A percentile compares a stretch with the other conserved stretches of the same genome.
Evolutionary conservation across 768 basidiomycete species (phyloP).

Genomic region (Russula sp.): DNA sequence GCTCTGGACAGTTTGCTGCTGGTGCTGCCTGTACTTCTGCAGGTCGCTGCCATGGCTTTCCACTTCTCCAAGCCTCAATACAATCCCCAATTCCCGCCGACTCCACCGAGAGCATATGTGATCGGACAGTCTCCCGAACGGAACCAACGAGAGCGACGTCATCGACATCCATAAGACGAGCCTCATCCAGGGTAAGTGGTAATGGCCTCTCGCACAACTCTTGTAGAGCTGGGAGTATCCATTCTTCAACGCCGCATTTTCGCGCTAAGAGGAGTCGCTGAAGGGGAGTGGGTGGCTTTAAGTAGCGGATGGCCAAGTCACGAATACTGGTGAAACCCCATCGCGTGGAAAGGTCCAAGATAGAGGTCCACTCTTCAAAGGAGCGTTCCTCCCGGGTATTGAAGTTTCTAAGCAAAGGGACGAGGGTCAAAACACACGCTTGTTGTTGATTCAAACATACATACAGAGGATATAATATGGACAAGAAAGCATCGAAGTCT

Average conservation of each 20-base stretch:
- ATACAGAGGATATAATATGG: slow-evolving; percentile 17
- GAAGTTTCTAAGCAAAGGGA: slow-evolving; percentile 5
- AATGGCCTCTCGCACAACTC: slow-evolving; percentile 8
- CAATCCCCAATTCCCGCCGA: not conserved
- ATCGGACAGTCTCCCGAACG: slow-evolving; percentile 13
- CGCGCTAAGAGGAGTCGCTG: slow-evolving; percentile 1
- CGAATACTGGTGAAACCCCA: slow-evolving; percentile 18
- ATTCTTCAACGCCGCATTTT: slow-evolving; percentile 4
- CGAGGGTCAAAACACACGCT: not conserved
- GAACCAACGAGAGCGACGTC: slow-evolving; percentile 10
- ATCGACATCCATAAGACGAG: slow-evolving; percentile 4
- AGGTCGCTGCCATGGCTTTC: not conserved
- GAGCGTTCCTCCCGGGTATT: slow-evolving; percentile 1
- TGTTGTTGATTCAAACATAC: not conserved
- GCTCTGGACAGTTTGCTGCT: too few relatives aligned
- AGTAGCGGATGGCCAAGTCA: slow-evolving; percentile 4
- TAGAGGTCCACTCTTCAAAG: slow-evolving; percentile 13
- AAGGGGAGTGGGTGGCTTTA: not conserved
- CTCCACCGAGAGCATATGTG: not conserved
- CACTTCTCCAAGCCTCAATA: slow-evolving; percentile 1
- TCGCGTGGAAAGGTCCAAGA: slow-evolving; percentile 13
- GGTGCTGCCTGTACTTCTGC: not conserved
- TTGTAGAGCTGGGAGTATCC: slow-evolving; percentile 5
- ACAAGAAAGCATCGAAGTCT: slow-evolving; percentile 17
- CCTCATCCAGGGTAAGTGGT: slow-evolving; percentile 14